These are phyloP conservation scores for Citrullus amarus DNA, from an alignment of 306 rosid genomes.

Conservation along the genomic window DNA sequence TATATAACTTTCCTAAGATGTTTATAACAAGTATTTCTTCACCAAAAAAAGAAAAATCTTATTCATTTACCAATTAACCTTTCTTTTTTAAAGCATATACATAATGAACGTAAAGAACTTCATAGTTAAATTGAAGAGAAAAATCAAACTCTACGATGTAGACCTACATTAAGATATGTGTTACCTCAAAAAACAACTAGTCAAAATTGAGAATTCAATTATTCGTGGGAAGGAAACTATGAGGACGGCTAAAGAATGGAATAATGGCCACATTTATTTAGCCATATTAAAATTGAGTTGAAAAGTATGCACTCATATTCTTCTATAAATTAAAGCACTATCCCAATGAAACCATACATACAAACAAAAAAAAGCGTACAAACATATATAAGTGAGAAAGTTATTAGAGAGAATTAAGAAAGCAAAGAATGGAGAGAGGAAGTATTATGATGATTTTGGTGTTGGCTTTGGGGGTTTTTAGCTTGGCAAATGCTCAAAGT, in stretches of 20 bases:
- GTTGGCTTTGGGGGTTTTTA: not conserved
- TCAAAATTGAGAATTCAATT: not conserved
- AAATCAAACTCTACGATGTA: no score
- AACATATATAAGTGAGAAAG: not conserved
- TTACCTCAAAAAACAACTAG: no score
- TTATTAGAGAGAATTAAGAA: not conserved
- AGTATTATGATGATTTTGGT: not conserved
- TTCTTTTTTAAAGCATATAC: no score
- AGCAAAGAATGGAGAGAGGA: not conserved
- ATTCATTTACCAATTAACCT: no score
- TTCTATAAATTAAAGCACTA: not conserved
- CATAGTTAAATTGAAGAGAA: no score
- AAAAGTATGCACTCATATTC: not conserved
- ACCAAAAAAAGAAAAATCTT: no score
- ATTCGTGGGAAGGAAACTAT: not conserved
- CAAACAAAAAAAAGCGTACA: not conserved
- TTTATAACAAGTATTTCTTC: no score
- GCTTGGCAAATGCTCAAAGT: conserved; percentile 1
- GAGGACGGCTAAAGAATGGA: not conserved
- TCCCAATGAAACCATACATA: not conserved
- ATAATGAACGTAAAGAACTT: no score
- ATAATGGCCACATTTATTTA: not conserved
- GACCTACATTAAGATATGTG: no score
- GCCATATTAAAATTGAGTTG: not conserved
- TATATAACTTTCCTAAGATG: no score